Conservation (phyloP, 176 grass and related monocot genomes). For the Phyllostachys edulis region DNA sequence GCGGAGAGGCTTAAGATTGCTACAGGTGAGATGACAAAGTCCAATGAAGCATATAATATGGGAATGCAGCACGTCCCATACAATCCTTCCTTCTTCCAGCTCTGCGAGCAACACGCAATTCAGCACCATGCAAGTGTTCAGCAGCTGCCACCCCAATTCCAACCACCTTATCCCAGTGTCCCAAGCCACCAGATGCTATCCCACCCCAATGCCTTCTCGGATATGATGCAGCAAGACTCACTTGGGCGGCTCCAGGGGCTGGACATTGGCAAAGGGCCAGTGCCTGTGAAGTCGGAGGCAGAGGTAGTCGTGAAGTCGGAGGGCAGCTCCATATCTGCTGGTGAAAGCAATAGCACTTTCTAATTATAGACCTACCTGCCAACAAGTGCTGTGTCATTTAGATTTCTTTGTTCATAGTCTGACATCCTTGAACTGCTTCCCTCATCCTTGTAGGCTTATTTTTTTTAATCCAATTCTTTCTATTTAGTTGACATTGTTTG, state of each 20-base stretch:
- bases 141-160: conserved; percentile 57
- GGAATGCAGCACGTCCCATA: conserved; percentile 69
- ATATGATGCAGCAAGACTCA: conserved; percentile 85
- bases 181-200: conserved; percentile 58
- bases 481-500: conserved; percentile 49
- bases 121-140: conserved; percentile 59
- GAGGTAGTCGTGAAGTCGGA: conserved; percentile 60
- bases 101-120: conserved; percentile 34
- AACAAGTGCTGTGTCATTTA: conserved; percentile 4
- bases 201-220: conserved; percentile 57
- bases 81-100: conserved; percentile 65
- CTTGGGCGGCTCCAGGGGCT: conserved; percentile 69
- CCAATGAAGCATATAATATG: conserved; percentile 58
- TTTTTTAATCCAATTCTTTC: conserved; percentile 64
- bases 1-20: conserved; percentile 79
- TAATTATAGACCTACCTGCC: conserved; percentile 44
- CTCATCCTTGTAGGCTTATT: conserved; percentile 6
- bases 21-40: conserved; percentile 63
- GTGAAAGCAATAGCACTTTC: conserved; percentile 75
- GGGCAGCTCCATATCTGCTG: conserved; percentile 70
- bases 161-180: conserved; percentile 48
- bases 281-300: conserved; percentile 63
- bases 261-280: conserved; percentile 74
- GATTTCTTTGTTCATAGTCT: conserved; percentile 71
- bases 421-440: conserved; percentile 42